Evolutionary conservation across 2,329 filamentous ascomycete species (phyloP), one percentile per base, ranked within the genome.

Genomic region (Metarhizium sp.): DNA sequence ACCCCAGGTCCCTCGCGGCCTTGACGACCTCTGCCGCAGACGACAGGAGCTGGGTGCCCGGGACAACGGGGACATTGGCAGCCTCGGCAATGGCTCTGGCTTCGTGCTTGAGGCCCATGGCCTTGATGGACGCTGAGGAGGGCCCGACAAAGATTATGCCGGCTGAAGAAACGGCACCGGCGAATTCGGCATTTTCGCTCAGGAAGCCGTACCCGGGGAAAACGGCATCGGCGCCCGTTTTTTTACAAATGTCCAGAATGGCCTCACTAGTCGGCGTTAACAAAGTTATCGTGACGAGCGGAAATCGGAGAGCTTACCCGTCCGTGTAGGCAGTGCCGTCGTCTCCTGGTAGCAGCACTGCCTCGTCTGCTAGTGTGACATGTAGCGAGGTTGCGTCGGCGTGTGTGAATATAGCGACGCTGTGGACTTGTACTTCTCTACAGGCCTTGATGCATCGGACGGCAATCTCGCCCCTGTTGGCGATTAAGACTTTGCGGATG

Each of bases 91-190:
- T 66, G 2, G 75, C 74, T 32, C 81, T 69, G 34, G 82, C 82
- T 6, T 72, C 73, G 62, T 84, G 25, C 40, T 57, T 54, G 47
- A 82, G 67, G 1, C 82, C 81, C 62, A 84, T 80, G 0, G 73
- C 73, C 56, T 76, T 73, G 52, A 85, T 82, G 32, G 67, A 68
- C 29, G 73, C 69, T 0, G 78, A 71, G 10, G 72, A 73, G 0
- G 84, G 83, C 0, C 84, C 83, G 4, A 80, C 75, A 64, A 81
- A 86, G 0, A 69, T 69, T 55, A 84, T 70, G 0, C 80, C 81
- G 2, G 78, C 78, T 14, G 74, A 69, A 6, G 69, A 62, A 6
- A 81, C 77, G 20, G 73, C 66, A 50, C 71, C 65, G 1, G 82
- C 81, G 60, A 87, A 87, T 8, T 78, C 73, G 6, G 77, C 74